Conservation (phyloP, 1,139 yeast genomes). For the Debaryomyces coudertii region DNA sequence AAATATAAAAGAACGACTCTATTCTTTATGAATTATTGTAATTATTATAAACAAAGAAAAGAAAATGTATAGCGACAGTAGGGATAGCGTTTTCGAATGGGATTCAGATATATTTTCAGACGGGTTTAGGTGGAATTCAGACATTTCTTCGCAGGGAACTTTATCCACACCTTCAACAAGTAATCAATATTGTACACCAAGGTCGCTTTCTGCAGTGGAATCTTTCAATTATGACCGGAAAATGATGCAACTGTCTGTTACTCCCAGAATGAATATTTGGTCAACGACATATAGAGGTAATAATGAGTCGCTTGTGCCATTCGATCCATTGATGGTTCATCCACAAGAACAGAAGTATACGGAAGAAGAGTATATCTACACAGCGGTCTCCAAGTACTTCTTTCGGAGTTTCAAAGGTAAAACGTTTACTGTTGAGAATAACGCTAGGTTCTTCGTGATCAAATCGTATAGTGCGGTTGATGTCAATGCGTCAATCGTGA, state of each 20-base stretch:
- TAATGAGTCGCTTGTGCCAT: slow-evolving; percentile 9
- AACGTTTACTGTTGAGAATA: slow-evolving; percentile 18
- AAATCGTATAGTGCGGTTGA: slow-evolving; percentile 55
- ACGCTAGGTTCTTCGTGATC: slow-evolving; percentile 55
- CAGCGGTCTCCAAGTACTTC: not conserved
- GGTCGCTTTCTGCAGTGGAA: slow-evolving; percentile 25
- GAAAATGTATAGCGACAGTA: slow-evolving; percentile 8
- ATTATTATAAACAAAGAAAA: not conserved
- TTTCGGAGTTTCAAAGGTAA: slow-evolving; percentile 30
- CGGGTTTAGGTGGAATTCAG: slow-evolving; percentile 1
- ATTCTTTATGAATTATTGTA: not conserved
- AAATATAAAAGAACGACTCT: not conserved
- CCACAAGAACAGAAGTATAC: not conserved
- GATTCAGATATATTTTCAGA: slow-evolving; percentile 7
- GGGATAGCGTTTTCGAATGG: slow-evolving; percentile 10
- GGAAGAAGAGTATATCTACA: slow-evolving; percentile 1
- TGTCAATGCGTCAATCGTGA: slow-evolving; percentile 50
- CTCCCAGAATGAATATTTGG: slow-evolving; percentile 28
- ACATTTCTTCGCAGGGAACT: slow-evolving; percentile 9
- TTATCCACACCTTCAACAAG: slow-evolving; percentile 6
- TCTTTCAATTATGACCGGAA: slow-evolving; percentile 17
- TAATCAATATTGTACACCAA: slow-evolving; percentile 20
- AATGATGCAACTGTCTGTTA: slow-evolving; percentile 13
- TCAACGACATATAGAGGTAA: slow-evolving; percentile 17
- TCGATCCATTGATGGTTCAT: not conserved